phyloP scores from a whole-genome alignment of 805 yeast genomes.

The Crinitomyces ghanaensis region DNA sequence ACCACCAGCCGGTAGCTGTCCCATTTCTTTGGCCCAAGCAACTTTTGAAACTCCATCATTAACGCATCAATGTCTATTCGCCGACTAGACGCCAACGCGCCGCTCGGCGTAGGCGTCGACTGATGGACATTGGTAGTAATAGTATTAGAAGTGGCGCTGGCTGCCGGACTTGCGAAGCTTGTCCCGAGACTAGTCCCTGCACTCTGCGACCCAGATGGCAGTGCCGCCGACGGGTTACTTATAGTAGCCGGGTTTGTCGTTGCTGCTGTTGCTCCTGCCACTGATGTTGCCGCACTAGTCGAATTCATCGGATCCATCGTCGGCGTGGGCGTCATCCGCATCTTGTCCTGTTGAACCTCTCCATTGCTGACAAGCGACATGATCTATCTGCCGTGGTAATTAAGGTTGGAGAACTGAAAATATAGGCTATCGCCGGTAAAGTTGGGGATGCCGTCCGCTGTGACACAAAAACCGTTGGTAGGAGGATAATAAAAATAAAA shows the following conservation, averaged over 20 bases:
- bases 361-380: no score
- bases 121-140: neutral
- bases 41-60: constrained; percentile 60
- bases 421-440: no score
- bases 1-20: constrained; percentile 72
- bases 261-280: neutral
- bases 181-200: neutral
- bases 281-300: neutral
- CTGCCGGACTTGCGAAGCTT: neutral
- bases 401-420: no score
- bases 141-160: neutral
- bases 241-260: neutral
- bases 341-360: no score
- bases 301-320: no score
- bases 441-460: no score
- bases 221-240: no score
- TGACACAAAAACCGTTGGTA: no score
- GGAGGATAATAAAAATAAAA: no score
- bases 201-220: neutral
- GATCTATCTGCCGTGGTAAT: no score
- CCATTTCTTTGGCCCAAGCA: constrained; percentile 66
- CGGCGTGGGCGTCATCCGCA: no score
- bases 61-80: constrained; percentile 54
- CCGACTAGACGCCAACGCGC: neutral
- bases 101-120: neutral